Percentiles rank a stretch among this genome's conserved stretches.
Conservation (phyloP, 495 filamentous ascomycete genomes). For the Diplogelasinospora grovesii region DNA sequence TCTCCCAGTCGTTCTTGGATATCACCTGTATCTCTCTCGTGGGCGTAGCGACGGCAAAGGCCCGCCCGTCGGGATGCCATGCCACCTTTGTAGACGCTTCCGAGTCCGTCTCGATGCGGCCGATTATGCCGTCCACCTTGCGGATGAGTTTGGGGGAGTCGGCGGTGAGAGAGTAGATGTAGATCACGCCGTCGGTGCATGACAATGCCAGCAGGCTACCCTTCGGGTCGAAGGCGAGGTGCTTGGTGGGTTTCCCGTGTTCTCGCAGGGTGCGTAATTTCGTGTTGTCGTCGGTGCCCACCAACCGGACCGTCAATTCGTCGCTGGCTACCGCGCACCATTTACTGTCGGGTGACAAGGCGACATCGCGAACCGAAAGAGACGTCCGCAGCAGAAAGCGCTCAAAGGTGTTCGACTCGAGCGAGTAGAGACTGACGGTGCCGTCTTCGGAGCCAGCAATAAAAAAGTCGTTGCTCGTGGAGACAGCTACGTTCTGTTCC, state of each 20-base stretch:
- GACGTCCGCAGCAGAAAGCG: slow-evolving; percentile 74
- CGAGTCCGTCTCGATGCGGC: slow-evolving; percentile 65
- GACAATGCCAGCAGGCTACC: slow-evolving; percentile 72
- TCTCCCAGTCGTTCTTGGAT: slow-evolving; percentile 79
- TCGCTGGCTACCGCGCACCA: slow-evolving; percentile 98
- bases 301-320: slow-evolving; percentile 83
- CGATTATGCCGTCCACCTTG: slow-evolving; percentile 82
- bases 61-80: slow-evolving; percentile 94
- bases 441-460: slow-evolving; percentile 88
- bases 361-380: slow-evolving; percentile 78
- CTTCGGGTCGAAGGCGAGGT: slow-evolving; percentile 80
- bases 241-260: slow-evolving; percentile 77
- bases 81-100: slow-evolving; percentile 68
- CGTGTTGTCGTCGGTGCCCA: slow-evolving; percentile 70
- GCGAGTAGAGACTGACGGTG: slow-evolving; percentile 79
- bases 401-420: slow-evolving; percentile 68
- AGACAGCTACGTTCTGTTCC: slow-evolving; percentile 72
- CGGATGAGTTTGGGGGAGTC: slow-evolving; percentile 74
- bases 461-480: slow-evolving; percentile 75
- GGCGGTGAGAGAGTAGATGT: slow-evolving; percentile 76
- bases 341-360: slow-evolving; percentile 70
- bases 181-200: slow-evolving; percentile 79
- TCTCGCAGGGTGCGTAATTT: slow-evolving; percentile 69
- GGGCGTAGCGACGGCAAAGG: slow-evolving; percentile 78
- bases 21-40: slow-evolving; percentile 82